Conservation (phyloP, 306 rosid genomes). For the Datisca glomerata region DNA sequence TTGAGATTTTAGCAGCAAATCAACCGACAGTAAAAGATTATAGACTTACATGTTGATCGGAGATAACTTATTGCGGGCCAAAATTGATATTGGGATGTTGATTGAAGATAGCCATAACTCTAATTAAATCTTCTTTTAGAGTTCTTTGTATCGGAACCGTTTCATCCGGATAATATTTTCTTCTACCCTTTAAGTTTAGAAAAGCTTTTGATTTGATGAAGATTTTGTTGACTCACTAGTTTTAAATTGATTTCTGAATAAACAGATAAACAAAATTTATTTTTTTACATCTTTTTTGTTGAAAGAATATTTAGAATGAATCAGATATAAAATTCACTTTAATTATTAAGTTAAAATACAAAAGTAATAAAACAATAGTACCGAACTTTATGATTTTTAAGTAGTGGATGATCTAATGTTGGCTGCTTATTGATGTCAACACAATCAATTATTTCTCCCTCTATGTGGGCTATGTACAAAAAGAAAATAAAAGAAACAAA, state of each 20-base stretch:
- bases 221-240: background rate
- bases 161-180: conserved; percentile 10
- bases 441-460: background rate
- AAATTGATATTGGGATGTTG: background rate
- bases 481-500: background rate
- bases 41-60: background rate
- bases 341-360: background rate
- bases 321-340: background rate
- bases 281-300: no score
- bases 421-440: conserved; percentile 2
- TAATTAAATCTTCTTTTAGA: background rate
- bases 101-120: background rate
- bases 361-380: background rate
- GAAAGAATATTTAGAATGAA: no score
- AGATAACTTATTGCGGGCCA: background rate
- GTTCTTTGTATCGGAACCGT: conserved; percentile 16
- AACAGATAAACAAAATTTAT: background rate
- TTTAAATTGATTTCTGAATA: background rate
- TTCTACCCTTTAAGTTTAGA: background rate
- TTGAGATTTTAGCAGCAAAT: background rate
- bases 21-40: no score
- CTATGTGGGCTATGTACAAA: background rate
- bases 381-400: background rate
- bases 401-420: background rate
- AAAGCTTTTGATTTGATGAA: background rate